Base-by-base conservation (phyloP, 2,329 filamentous ascomycete species). In the Pyrenochaeta sp. region DNA sequence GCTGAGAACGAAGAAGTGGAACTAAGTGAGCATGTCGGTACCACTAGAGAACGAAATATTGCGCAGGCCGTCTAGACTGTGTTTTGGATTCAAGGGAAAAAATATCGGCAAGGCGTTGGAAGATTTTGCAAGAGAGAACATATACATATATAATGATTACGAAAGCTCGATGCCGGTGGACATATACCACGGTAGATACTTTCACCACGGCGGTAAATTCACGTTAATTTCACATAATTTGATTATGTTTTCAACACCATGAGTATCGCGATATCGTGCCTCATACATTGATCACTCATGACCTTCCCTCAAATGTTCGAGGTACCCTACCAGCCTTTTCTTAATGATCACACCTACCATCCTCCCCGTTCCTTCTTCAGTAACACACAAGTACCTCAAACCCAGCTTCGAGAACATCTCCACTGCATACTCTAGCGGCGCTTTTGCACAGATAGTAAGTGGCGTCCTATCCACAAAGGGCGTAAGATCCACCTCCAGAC, bases 331-430 rank as follows among this genome's bases (percentile, higher is more conserved):
- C 44, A 86, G 57, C 46, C 83, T 72, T 74, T 86, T 87, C 77
- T 86, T 87, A 51, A 86, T 83, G 23, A 85, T 77, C 0, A 86
- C 81, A 0, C 84, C 83, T 2, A 83, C 70, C 41, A 85, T 67
- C 56, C 61, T 74, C 1, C 82, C 78, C 18, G 76, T 82, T 1
- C 82, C 81, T 54, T 84, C 80, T 56, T 83, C 82, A 1, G 81
- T 77, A 5, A 86, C 82, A 78, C 83, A 80, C 37, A 86, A 55
- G 71, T 85, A 78, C 52, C 83, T 71, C 58, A 86, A 57, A 0
- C 84, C 84, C 36, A 87, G 62, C 64, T 85, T 85, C 2, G 79
- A 80, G 73, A 87, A 86, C 79, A 87, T 82, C 68, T 86, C 84
- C 1, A 85, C 81, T 0, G 79, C 82, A 67, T 84, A 84, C 66